phyloP scores from a whole-genome alignment of 2,329 filamentous ascomycete genomes.

The Didymella lethalis region DNA sequence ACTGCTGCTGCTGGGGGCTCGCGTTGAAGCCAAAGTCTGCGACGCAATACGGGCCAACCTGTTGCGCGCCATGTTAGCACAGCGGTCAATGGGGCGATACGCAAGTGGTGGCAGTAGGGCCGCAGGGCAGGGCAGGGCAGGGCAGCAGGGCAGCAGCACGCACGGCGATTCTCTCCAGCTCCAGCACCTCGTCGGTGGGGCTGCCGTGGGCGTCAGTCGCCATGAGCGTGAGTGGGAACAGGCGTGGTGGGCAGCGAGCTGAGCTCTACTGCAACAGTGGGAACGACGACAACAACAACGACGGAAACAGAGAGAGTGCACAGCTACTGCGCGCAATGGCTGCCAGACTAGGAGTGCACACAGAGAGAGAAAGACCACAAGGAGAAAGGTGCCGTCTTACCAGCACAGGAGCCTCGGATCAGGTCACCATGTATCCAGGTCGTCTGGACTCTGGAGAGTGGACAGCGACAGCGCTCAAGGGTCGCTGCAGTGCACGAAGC shows the following conservation, averaged over 20 bases:
- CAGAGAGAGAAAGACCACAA: neutral
- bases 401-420: conserved; percentile 19
- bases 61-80: conserved; percentile 38
- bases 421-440: conserved; percentile 21
- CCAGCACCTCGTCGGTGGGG: conserved; percentile 43
- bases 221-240: conserved; percentile 23
- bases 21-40: conserved; percentile 44
- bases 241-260: conserved; percentile 5
- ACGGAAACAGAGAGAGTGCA: neutral
- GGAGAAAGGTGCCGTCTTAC: conserved; percentile 21
- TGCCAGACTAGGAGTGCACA: neutral
- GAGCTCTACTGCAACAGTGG: conserved; percentile 12
- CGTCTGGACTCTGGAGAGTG: neutral
- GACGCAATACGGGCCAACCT: conserved; percentile 52
- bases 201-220: conserved; percentile 26
- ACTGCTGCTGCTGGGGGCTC: conserved; percentile 26
- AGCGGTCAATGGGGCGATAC: conserved; percentile 11
- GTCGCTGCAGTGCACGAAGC: conserved; percentile 10
- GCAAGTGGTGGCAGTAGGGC: neutral
- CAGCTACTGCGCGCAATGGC: conserved; percentile 1
- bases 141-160: conserved; percentile 29
- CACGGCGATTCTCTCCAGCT: conserved; percentile 51
- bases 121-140: no score
- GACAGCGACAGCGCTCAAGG: conserved; percentile 9
- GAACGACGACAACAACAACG: conserved; percentile 1